Base-by-base conservation (phyloP, 164 flowering plant species). In the Piper betle region DNA sequence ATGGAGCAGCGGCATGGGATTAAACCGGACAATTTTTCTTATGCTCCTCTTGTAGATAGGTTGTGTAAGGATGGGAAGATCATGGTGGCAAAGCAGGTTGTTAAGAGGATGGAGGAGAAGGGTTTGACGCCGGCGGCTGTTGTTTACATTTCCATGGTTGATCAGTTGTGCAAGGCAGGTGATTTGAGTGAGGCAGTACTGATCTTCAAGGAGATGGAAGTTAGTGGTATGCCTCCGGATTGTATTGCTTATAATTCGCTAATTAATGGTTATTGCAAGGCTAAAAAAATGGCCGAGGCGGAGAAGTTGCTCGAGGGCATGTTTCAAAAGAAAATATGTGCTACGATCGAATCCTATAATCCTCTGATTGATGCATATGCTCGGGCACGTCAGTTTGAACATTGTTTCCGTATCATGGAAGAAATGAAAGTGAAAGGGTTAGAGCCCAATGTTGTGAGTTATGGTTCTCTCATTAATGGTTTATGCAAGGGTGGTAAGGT, bases 351-450 rank as follows among this genome's bases (percentile, higher is more conserved):
- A 67, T 82, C 88, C 10, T 82, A 77, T 48, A 87, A 87, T 71
- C 81, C 70, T 43, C 64, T 90, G 10, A 79, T 90, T 39, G 68
- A 78, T 62, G 94, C 88, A 38, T 82, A 90, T 68, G 90, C 90
- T 4, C 62, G 66, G 56, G 61, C 50, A 57, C 58, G 69, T 64
- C 52, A 40, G 58, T 82, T 82, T 59, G 82, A 77, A 38, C 78
- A 64, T 74, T 87, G 94, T 72, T 82, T 81, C 41, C 60, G 78
- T 67, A 75, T 81, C 62, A 82, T 84, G 19, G 82, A 85, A 61
- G 80, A 77, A 64, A 84, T 90, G 88, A 81, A 80, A 65, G 70
- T 65, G 8, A 71, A 64, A 11, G 83, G 85, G 39, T 58, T 81
- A 16, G 75, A 76, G 40, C 94, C 89, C 37, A 87, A 77, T 76